A percentile compares a stretch with the other conserved stretches of the same genome.
Conservation (phyloP, 2,329 filamentous ascomycete genomes). For the Endothia cerciana region DNA sequence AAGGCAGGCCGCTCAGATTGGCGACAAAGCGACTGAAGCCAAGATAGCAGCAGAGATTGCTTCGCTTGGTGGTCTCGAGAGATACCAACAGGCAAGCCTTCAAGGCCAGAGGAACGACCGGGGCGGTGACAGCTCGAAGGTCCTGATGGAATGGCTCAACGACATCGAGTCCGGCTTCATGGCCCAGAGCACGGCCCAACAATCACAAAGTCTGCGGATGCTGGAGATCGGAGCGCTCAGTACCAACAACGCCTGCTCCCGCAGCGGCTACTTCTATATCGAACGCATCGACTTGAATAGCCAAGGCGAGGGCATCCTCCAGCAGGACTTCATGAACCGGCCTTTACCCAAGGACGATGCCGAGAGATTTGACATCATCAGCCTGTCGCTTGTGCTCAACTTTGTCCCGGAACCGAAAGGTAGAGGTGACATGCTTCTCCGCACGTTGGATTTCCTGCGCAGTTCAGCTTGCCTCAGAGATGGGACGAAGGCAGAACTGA, state of each 20-base stretch:
- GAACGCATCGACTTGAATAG: slow-evolving; percentile 89
- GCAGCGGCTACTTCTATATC: slow-evolving; percentile 70
- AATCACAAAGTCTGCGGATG: slow-evolving; percentile 56
- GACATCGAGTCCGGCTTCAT: slow-evolving; percentile 36
- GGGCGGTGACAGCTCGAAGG: slow-evolving; percentile 67
- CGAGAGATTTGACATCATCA: slow-evolving; percentile 85
- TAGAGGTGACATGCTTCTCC: slow-evolving; percentile 83
- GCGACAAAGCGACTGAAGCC: slow-evolving; percentile 53
- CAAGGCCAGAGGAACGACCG: slow-evolving; percentile 68
- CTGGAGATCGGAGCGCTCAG: slow-evolving; percentile 91
- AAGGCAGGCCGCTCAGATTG: slow-evolving; percentile 57
- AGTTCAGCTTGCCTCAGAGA: slow-evolving; percentile 32
- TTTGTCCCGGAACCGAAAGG: slow-evolving; percentile 79
- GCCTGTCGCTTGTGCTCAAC: slow-evolving; percentile 89
- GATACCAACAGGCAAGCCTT: slow-evolving; percentile 70
- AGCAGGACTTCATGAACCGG: slow-evolving; percentile 93
- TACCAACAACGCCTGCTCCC: slow-evolving; percentile 81
- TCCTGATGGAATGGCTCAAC: slow-evolving; percentile 67
- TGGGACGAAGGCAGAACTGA: slow-evolving; percentile 22
- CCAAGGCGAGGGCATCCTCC: slow-evolving; percentile 76
- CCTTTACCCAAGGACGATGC: slow-evolving; percentile 66
- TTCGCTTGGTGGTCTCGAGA: slow-evolving; percentile 62
- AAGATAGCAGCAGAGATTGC: slow-evolving; percentile 57
- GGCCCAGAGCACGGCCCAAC: slow-evolving; percentile 29
- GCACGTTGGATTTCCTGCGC: slow-evolving; percentile 72